Conservation (phyloP, 306 rosid genomes). For the Begonia loranthoides region DNA sequence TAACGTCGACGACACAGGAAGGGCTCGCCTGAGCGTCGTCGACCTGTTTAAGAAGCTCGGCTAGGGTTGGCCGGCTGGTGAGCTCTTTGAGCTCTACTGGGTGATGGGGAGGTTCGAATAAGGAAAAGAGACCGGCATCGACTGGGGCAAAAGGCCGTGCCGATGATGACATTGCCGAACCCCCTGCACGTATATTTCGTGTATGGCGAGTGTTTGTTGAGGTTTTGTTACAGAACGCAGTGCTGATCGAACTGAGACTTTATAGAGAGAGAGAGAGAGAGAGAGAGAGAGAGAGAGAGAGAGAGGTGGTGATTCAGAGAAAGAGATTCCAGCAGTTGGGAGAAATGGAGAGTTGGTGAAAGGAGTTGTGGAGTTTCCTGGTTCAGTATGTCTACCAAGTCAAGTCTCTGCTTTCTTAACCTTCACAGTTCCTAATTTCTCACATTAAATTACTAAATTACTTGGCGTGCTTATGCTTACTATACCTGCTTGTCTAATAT, state of each 20-base stretch:
- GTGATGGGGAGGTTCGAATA: slow-evolving; percentile 27
- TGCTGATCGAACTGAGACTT: slow-evolving; percentile 1
- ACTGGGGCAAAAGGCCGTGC: background rate
- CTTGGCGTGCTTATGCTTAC: too few relatives aligned
- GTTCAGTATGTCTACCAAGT: slow-evolving; percentile 8
- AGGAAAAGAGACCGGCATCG: slow-evolving; percentile 14
- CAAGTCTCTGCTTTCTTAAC: background rate
- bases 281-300: slow-evolving; percentile 4
- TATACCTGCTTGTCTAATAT: too few relatives aligned
- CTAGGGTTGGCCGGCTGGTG: slow-evolving; percentile 34
- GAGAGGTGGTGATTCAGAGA: too few relatives aligned
- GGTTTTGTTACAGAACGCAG: background rate
- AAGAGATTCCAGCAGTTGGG: slow-evolving; percentile 14
- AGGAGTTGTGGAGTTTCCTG: slow-evolving; percentile 10
- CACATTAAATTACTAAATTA: too few relatives aligned
- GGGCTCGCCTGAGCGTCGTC: slow-evolving; percentile 41
- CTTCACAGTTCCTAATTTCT: background rate
- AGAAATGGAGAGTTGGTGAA: slow-evolving; percentile 13
- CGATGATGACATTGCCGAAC: slow-evolving; percentile 12
- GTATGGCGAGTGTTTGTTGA: background rate
- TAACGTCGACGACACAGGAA: slow-evolving; percentile 12
- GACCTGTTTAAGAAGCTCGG: slow-evolving; percentile 55
- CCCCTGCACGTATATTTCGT: slow-evolving; percentile 16
- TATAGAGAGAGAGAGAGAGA: slow-evolving; percentile 12
- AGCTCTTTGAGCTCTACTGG: slow-evolving; percentile 32